These are phyloP conservation scores for Dinochytrium kinnereticum DNA, from an alignment of 371 early-diverging fungal species.

Conservation along the genomic window DNA sequence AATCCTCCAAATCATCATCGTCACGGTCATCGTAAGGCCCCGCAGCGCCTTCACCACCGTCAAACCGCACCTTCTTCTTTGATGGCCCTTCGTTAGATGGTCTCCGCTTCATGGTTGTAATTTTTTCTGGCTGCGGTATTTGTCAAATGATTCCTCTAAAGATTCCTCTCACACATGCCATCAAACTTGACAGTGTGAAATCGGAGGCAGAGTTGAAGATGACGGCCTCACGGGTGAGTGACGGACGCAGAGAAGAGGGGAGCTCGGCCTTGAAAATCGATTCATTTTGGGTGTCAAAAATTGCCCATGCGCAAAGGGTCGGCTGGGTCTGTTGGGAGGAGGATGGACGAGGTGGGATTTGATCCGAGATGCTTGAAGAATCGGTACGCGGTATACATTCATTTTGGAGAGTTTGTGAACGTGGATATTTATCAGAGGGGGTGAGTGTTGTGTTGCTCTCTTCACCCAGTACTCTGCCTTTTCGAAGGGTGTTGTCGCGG, in stretches of 20 bases:
- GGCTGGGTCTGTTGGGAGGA: no score
- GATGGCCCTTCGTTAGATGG: not conserved
- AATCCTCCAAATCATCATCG: conserved; percentile 36
- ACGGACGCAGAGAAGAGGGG: no score
- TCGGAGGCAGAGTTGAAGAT: no score
- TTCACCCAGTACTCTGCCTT: not conserved
- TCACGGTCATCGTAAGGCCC: not conserved
- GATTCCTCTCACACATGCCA: no score
- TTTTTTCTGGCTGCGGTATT: not conserved
- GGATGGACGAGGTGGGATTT: no score
- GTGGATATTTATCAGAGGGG: conserved; percentile 42
- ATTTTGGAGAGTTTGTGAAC: conserved; percentile 38
- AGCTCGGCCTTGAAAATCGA: no score
- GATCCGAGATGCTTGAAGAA: no score
- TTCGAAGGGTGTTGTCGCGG: not conserved
- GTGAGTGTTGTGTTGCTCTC: conserved; percentile 30
- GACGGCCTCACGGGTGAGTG: no score
- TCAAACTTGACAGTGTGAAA: no score
- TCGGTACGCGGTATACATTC: conserved; percentile 20
- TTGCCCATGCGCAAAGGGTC: no score
- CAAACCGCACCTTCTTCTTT: conserved; percentile 21
- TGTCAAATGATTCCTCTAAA: not conserved
- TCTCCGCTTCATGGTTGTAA: conserved; percentile 15
- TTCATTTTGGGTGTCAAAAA: no score
- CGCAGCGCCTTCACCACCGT: not conserved